These are phyloP conservation scores for Leishmania lainsoni DNA, from an alignment of 208 protist species.

Conservation along the genomic window DNA sequence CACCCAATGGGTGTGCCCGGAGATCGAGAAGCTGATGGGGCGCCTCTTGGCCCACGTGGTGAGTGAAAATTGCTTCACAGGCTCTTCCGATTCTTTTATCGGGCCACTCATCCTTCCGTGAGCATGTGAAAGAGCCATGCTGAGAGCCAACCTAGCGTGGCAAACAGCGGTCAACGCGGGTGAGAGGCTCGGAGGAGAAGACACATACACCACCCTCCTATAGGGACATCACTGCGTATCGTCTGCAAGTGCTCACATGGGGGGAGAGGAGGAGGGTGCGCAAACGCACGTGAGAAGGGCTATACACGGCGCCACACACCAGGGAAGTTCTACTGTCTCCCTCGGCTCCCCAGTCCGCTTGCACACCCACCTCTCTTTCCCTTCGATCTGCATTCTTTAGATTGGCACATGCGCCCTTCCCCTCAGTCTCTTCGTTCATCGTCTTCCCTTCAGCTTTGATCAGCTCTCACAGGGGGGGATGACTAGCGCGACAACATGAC, in stretches of 20 bases:
- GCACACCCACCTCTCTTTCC: neutral
- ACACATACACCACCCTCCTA: neutral
- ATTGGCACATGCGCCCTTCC: neutral
- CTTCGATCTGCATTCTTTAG: neutral
- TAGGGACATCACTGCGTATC: neutral
- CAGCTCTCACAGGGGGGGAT: neutral
- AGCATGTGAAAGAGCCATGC: neutral
- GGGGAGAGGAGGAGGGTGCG: neutral
- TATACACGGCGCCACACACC: neutral
- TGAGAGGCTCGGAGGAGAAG: neutral
- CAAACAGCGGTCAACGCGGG: neutral
- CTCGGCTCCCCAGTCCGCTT: neutral
- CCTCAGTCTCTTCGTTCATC: neutral
- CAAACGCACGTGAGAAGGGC: neutral
- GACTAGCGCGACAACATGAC: neutral
- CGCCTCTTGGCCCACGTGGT: neutral
- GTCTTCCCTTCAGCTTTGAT: neutral
- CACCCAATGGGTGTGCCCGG: neutral
- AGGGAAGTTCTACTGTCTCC: neutral
- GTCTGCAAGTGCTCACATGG: neutral
- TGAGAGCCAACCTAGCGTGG: neutral
- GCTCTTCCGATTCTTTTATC: neutral
- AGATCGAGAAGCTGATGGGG: neutral
- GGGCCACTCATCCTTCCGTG: neutral
- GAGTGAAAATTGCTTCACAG: neutral